These are phyloP conservation scores for Madurella mycetomatis DNA, from an alignment of 2,329 filamentous ascomycete species.

Conservation along the genomic window DNA sequence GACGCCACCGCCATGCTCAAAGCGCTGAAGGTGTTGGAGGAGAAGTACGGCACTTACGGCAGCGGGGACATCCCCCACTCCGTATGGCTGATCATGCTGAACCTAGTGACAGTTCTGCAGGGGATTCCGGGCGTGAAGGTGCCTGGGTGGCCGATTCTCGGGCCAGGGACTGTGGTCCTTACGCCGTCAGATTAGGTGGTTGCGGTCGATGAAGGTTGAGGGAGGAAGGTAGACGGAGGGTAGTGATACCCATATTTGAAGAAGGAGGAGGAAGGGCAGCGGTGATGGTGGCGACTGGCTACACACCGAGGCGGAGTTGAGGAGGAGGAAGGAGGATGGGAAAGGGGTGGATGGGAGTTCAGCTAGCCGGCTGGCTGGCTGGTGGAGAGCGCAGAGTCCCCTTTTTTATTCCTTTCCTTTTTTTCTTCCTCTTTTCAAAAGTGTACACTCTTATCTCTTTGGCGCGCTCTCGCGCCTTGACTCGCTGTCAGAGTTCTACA, in stretches of 20 bases:
- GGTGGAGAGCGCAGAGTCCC: not conserved
- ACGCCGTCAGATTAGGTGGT: constrained; percentile 14
- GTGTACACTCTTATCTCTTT: not conserved
- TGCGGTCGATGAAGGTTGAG: not conserved
- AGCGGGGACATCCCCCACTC: constrained; percentile 21
- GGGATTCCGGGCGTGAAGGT: constrained; percentile 21
- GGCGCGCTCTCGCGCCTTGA: not conserved
- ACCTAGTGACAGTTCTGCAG: constrained; percentile 26
- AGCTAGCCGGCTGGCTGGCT: not conserved
- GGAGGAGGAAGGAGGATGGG: not conserved
- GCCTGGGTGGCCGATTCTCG: constrained; percentile 25
- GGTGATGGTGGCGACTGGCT: not conserved
- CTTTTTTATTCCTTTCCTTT: constrained; percentile 11
- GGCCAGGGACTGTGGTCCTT: constrained; percentile 19
- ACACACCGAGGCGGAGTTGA: too few relatives aligned
- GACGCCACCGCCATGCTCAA: constrained; percentile 21
- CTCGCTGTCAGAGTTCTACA: not conserved
- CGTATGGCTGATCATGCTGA: constrained; percentile 26
- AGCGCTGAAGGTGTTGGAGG: constrained; percentile 22
- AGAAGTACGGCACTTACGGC: constrained; percentile 23
- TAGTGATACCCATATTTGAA: not conserved
- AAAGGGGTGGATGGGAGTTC: not conserved
- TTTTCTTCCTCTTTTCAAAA: constrained; percentile 10
- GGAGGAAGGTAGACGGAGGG: not conserved
- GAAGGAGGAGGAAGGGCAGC: not conserved